Evolutionary conservation across 495 filamentous ascomycete genomes (phyloP).

Genomic region (Chaetomium cochliodes): DNA sequence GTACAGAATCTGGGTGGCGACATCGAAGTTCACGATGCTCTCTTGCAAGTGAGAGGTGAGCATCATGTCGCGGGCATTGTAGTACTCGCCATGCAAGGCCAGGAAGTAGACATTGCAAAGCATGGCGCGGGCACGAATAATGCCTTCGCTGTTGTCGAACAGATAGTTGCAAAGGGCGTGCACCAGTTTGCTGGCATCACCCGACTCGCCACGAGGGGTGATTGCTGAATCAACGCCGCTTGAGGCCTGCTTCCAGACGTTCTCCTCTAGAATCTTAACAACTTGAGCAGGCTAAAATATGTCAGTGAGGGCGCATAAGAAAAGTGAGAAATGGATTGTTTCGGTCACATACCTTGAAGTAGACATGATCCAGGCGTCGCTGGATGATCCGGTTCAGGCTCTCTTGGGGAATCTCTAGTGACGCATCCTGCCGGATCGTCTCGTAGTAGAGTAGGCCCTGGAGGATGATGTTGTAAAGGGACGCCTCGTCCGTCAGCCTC

Average conservation of each 20-base stretch:
- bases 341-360: conserved; percentile 76
- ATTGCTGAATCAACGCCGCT: conserved; percentile 68
- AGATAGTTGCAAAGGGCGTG: conserved; percentile 91
- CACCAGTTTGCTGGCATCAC: conserved; percentile 71
- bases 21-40: conserved; percentile 90
- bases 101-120: conserved; percentile 98
- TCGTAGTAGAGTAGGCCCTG: conserved; percentile 85
- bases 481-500: conserved; percentile 82
- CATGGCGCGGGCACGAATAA: conserved; percentile 94
- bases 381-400: conserved; percentile 87
- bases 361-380: conserved; percentile 91
- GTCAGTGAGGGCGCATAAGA: conserved; percentile 29
- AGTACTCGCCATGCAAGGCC: conserved; percentile 95
- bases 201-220: conserved; percentile 64
- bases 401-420: conserved; percentile 75
- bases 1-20: conserved; percentile 96
- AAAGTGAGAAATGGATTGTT: not conserved
- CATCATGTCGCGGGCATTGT: conserved; percentile 96
- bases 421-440: conserved; percentile 64
- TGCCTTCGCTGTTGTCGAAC: conserved; percentile 88
- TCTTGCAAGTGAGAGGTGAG: conserved; percentile 99
- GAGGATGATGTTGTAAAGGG: conserved; percentile 89
- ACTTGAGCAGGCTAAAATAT: conserved; percentile 73
- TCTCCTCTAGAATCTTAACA: conserved; percentile 86
- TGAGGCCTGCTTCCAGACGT: conserved; percentile 83